Conservation (phyloP, 192 early-diverging fungal genomes). For the Chytriomyces sp. region DNA sequence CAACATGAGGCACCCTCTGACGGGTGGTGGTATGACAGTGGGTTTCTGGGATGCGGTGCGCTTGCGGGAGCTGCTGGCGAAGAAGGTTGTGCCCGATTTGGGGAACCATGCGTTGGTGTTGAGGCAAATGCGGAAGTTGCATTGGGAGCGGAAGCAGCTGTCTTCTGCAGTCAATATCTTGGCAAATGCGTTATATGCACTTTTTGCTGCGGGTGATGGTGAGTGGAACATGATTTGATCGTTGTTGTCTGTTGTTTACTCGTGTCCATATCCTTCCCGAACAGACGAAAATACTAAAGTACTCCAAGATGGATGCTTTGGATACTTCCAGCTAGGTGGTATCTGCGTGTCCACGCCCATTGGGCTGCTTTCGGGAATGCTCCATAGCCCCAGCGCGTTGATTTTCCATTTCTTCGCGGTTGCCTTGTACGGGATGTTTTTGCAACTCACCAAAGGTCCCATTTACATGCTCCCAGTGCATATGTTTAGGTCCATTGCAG, state of each 20-base stretch:
- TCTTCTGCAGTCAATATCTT: constrained; percentile 85
- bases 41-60: constrained; percentile 89
- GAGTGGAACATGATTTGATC: constrained; percentile 28
- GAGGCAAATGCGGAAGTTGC: constrained; percentile 62
- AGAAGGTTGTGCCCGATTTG: constrained; percentile 46
- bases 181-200: constrained; percentile 85
- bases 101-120: constrained; percentile 49
- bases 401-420: constrained; percentile 93
- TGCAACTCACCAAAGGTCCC: constrained; percentile 26
- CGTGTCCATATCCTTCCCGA: not conserved
- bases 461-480: constrained; percentile 31
- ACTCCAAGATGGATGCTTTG: constrained; percentile 85
- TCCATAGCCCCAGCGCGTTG: constrained; percentile 73
- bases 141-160: constrained; percentile 78
- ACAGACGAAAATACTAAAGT: constrained; percentile 70
- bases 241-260: not conserved
- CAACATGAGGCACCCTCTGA: constrained; percentile 95
- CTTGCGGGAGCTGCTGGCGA: constrained; percentile 61
- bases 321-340: constrained; percentile 84
- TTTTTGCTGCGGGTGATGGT: constrained; percentile 85
- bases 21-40: constrained; percentile 97
- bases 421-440: constrained; percentile 57
- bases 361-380: constrained; percentile 80
- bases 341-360: constrained; percentile 78
- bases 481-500: constrained; percentile 35